Conservation (phyloP, 2,329 filamentous ascomycete genomes). For the Corinectria fuckeliana region DNA sequence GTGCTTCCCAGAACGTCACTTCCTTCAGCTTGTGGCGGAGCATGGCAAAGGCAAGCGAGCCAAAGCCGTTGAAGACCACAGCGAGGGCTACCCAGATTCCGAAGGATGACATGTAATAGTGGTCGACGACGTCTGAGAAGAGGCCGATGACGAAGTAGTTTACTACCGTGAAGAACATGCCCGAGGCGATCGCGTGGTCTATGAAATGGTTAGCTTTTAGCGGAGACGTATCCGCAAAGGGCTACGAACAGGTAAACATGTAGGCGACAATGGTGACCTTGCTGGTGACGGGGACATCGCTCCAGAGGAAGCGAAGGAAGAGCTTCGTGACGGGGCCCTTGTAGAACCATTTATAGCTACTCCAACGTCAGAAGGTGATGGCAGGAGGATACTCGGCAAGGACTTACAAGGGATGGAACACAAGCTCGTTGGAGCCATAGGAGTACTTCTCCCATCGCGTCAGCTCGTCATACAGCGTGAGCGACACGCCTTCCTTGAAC, state of each 20-base stretch:
- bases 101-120: constrained; percentile 72
- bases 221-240: neutral
- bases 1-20: constrained; percentile 34
- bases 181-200: constrained; percentile 71
- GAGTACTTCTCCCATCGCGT: constrained; percentile 77
- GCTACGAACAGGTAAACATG: constrained; percentile 62
- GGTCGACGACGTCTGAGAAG: constrained; percentile 70
- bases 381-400: fast-evolving
- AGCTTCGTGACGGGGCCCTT: constrained; percentile 70
- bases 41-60: constrained; percentile 34
- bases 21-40: constrained; percentile 37
- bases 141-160: constrained; percentile 80
- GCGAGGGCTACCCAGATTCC: constrained; percentile 61
- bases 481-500: constrained; percentile 76
- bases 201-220: neutral
- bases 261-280: constrained; percentile 76
- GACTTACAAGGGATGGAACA: constrained; percentile 68
- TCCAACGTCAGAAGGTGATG: neutral
- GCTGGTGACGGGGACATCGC: constrained; percentile 62
- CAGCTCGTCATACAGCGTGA: constrained; percentile 76
- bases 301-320: constrained; percentile 36
- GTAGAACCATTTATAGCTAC: constrained; percentile 58
- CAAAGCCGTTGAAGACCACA: constrained; percentile 36
- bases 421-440: constrained; percentile 73
- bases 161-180: constrained; percentile 67